These are phyloP conservation scores for Neurospora crassa DNA, from an alignment of 2,329 filamentous ascomycete genomes.

Conservation along the genomic window DNA sequence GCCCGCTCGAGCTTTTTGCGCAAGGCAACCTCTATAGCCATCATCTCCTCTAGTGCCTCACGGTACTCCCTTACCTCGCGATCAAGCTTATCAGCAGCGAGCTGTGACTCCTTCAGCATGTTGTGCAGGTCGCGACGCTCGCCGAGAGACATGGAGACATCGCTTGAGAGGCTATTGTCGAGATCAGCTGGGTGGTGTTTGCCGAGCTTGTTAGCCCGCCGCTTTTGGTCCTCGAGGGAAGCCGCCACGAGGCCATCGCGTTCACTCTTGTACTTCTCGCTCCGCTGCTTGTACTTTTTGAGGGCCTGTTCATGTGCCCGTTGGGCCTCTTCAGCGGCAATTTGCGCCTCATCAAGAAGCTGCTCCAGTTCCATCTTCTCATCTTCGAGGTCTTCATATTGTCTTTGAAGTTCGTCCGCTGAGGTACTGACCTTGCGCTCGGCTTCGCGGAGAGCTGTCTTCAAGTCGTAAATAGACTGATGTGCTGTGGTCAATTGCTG, in stretches of 20 bases:
- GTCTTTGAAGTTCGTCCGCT: slow-evolving; percentile 40
- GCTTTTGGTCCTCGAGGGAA: slow-evolving; percentile 22
- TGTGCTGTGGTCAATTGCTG: slow-evolving; percentile 52
- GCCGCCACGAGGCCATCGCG: slow-evolving; percentile 30
- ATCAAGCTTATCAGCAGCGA: slow-evolving; percentile 59
- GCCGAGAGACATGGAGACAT: slow-evolving; percentile 37
- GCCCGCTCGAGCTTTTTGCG: slow-evolving; percentile 60
- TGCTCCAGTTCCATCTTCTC: slow-evolving; percentile 49
- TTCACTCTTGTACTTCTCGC: slow-evolving; percentile 42
- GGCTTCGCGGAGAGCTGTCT: slow-evolving; percentile 38
- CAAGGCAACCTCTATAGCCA: slow-evolving; percentile 48
- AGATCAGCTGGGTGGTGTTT: slow-evolving; percentile 12
- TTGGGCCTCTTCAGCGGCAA: slow-evolving; percentile 38
- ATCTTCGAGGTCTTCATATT: slow-evolving; percentile 48
- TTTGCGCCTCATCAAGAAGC: slow-evolving; percentile 45
- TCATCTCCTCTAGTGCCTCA: slow-evolving; percentile 48
- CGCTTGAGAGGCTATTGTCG: slow-evolving; percentile 22
- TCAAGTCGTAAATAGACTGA: slow-evolving; percentile 47
- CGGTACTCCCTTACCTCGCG: slow-evolving; percentile 63
- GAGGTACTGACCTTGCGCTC: slow-evolving; percentile 35
- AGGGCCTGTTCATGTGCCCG: slow-evolving; percentile 34
- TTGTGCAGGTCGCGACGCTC: slow-evolving; percentile 51
- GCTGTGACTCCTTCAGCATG: slow-evolving; percentile 51
- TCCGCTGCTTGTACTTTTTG: slow-evolving; percentile 36
- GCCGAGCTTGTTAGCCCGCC: slow-evolving; percentile 35